Evolutionary conservation across 2,329 filamentous ascomycete species (phyloP).

Genomic region (Botryotinia globosa): DNA sequence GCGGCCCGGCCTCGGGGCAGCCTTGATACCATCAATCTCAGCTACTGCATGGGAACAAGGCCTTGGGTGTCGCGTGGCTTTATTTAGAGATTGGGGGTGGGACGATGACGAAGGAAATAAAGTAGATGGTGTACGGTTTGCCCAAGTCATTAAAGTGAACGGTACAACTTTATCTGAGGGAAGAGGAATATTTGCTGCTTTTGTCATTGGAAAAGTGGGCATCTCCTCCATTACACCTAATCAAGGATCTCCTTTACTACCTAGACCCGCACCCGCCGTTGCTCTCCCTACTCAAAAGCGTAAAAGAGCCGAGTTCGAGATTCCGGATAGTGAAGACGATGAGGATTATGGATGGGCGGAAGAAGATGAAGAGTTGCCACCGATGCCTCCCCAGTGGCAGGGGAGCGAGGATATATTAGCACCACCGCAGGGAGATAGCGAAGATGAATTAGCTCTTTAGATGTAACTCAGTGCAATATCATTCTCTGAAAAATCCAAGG

Average conservation of each 20-base stretch:
- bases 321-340: slow-evolving; percentile 59
- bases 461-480: background rate
- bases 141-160: slow-evolving; percentile 63
- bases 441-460: slow-evolving; percentile 27
- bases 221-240: slow-evolving; percentile 19
- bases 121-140: slow-evolving; percentile 57
- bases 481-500: background rate
- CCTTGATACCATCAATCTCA: slow-evolving; percentile 72
- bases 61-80: slow-evolving; percentile 67
- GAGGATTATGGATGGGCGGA: slow-evolving; percentile 73
- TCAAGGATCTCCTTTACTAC: background rate
- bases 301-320: slow-evolving; percentile 60
- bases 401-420: slow-evolving; percentile 63
- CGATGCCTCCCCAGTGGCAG: slow-evolving; percentile 64
- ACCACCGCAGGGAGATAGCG: slow-evolving; percentile 28
- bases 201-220: slow-evolving; percentile 33
- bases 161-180: slow-evolving; percentile 42
- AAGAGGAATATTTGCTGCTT: slow-evolving; percentile 28
- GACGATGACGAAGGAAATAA: slow-evolving; percentile 42
- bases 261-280: slow-evolving; percentile 18
- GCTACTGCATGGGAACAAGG: slow-evolving; percentile 77
- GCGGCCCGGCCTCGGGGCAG: slow-evolving; percentile 62
- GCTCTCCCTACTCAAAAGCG: slow-evolving; percentile 53
- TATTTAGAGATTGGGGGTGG: slow-evolving; percentile 76
- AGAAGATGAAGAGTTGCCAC: slow-evolving; percentile 57